Evolutionary conservation across 2,329 filamentous ascomycete genomes (phyloP), one percentile per base, ranked within the genome.

Genomic region (Fusarium brachygibbosum): DNA sequence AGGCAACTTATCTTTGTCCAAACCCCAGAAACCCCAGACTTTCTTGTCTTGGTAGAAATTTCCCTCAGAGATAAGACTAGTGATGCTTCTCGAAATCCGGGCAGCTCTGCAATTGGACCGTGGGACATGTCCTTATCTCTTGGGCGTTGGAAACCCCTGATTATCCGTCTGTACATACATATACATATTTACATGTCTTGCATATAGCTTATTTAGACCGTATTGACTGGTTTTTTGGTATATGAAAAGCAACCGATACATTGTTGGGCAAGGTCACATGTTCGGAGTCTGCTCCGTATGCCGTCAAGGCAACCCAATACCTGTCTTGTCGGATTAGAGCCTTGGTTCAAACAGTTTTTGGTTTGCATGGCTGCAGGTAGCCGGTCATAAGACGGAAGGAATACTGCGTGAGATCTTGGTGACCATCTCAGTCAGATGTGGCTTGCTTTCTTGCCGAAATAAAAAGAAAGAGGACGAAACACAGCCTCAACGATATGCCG

Each of bases 11-110:
- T 69, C 66, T 66, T 19, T 66, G 17, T 17, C 32, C n/a, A 37
- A 55, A 69, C 66, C 66, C 66, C 53, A 34, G 62, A 63, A 68
- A 63, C 66, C 67, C 67, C 67, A 58, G 66, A 53, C 31, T 67
- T 21, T 51, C 34, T 49, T 25, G 37, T 69, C 38, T 66, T 49
- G 45, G 42, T 19, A 69, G 40, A 48, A 66, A 16, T 42, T 28
- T 21, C 40, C 31, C 17, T 42, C 40, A 64, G 23, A 70, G 66
- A 70, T 68, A 70, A 63, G 53, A 37, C 63, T 56, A 64, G 53
- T 37, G 41, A 41, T 68, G 19, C 48, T 42, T 37, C 48, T 51
- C 48, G 25, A 28, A 68, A 60, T 68, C 66, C 9, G 67, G 66
- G 67, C 66, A 70, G 63, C 66, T 56, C 46, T 63, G 28, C 42